Evolutionary conservation across 768 basidiomycete genomes (phyloP), one percentile per base, ranked within the genome.

Genomic region (Pisolithus sp.): DNA sequence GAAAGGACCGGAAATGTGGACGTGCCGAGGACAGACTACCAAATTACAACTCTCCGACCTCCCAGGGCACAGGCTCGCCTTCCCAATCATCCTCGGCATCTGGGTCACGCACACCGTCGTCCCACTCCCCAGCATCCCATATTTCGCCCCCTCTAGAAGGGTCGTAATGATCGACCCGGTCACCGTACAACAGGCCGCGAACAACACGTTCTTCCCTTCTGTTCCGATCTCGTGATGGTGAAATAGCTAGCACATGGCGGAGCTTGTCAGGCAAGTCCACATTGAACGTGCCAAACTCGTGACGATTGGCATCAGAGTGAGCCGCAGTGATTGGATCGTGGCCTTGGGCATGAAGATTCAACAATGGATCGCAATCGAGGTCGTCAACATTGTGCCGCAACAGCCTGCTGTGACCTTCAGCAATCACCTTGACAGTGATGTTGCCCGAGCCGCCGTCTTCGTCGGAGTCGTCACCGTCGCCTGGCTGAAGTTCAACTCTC

Each of bases 11-110:
- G 55, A 68, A 61, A 56, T 53, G 60, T 57, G 56, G 62, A 68
- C 38, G 58, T 50, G 56, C 50, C 13, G 46, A 50, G 57, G 51
- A 46, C 47, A 52, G 30, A 53, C 43, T 52, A 46, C 48, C 38
- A 53, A 50, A 52, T 68, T 76, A 89, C 67, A 91, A 59, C 59
- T 89, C 89, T 48, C 81, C 89, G 8, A 80, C 74, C 67, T 86
- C 86, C 89, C 89, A 91, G 53, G 88, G 84, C 34, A 89, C 76
- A 36, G 85, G 83, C 66, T 89, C 88, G 34, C 85, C 81, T 67
- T 89, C 89, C 89, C 89, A 91, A 56, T 71, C 71, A 44, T 70
- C 71, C 56, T 85, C 83, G 40, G 79, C 77, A 59, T 80, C 81
- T 28, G 67, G 73, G 46, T 76, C 79, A 20, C 58, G 59, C 21